phyloP scores from a whole-genome alignment of 169 alveolate species.

The Plasmodium knowlesi region DNA sequence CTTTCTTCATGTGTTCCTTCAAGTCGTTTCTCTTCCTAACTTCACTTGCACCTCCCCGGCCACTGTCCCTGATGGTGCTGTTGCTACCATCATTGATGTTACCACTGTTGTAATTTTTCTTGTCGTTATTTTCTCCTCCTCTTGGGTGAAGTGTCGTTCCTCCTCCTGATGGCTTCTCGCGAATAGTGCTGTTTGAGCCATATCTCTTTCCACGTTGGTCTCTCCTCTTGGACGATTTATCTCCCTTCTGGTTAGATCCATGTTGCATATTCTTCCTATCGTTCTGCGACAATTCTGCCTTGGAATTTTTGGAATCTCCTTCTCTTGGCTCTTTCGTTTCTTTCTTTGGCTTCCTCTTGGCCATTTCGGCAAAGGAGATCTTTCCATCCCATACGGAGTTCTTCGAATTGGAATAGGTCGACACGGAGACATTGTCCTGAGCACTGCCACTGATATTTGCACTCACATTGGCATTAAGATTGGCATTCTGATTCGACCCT shows the following conservation, averaged over 20 bases:
- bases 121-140: background rate
- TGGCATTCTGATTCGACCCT: background rate
- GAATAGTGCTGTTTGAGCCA: background rate
- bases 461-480: background rate
- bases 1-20: slow-evolving; percentile 1
- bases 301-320: background rate
- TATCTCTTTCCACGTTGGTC: background rate
- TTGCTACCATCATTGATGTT: background rate
- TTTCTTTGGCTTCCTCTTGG: slow-evolving; percentile 56
- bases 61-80: background rate
- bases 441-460: background rate
- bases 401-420: slow-evolving; percentile 25
- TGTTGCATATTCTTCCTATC: background rate
- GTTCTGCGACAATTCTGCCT: background rate
- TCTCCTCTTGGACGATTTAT: background rate
- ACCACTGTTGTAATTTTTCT: background rate
- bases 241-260: background rate
- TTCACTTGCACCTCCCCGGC: background rate
- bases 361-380: slow-evolving; percentile 72
- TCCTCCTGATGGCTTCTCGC: background rate
- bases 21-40: slow-evolving; percentile 13
- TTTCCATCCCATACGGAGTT: slow-evolving; percentile 73
- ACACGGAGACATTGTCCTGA: background rate
- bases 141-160: background rate
- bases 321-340: slow-evolving; percentile 2